Percentiles rank a stretch among this genome's conserved stretches.
Conservation (phyloP, 2,329 filamentous ascomycete species). For the Ophiostoma fasciatum region DNA sequence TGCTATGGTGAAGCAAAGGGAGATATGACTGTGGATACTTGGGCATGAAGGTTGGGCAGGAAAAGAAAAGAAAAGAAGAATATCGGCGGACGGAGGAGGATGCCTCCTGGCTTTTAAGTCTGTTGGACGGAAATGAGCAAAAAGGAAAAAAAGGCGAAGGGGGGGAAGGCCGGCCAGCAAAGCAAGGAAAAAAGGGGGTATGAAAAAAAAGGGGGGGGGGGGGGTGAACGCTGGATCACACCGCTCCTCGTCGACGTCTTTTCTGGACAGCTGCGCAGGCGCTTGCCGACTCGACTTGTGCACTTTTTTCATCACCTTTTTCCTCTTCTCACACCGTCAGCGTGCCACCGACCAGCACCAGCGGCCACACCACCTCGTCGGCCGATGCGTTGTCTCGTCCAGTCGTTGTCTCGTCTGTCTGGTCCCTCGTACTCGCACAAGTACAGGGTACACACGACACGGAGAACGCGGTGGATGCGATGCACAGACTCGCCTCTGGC, state of each 20-base stretch:
- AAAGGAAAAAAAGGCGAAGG: background rate
- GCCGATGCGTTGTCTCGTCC: background rate
- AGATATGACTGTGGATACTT: constrained; percentile 12
- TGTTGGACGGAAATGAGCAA: background rate
- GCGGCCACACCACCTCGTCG: background rate
- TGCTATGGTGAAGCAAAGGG: too few species aligned
- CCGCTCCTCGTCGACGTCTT: too few species aligned
- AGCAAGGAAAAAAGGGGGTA: background rate
- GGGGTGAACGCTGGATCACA: background rate
- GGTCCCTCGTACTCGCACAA: too few species aligned
- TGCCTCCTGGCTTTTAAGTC: constrained; percentile 12
- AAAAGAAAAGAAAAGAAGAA: constrained; percentile 10
- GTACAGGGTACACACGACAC: background rate
- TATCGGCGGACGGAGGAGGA: constrained; percentile 13
- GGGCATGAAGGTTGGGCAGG: constrained; percentile 18
- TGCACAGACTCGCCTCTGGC: too few species aligned
- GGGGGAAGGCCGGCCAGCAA: background rate
- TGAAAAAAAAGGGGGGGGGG: background rate
- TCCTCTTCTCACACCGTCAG: background rate
- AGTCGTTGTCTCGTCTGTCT: background rate
- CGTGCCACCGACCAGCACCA: background rate
- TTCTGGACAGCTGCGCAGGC: too few species aligned
- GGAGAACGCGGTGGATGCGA: too few species aligned
- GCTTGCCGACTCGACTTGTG: too few species aligned
- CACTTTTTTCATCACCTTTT: background rate